A percentile compares a stretch with the other conserved stretches of the same genome.
Conservation (phyloP, 129 eudicot species). For the Apium graveolens region DNA sequence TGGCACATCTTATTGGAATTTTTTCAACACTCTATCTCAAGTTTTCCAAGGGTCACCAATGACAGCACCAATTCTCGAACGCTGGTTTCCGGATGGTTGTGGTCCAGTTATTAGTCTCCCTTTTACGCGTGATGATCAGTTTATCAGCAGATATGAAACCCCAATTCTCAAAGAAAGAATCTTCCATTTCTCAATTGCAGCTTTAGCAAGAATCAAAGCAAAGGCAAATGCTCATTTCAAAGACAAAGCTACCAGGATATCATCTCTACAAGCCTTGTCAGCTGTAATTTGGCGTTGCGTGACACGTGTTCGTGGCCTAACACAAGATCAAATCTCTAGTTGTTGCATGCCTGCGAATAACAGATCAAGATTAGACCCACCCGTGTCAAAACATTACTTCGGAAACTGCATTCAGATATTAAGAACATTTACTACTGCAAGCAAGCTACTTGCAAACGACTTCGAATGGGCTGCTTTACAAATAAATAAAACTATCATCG, state of each 20-base stretch:
- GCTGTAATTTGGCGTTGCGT: neutral
- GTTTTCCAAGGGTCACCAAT: slow-evolving; percentile 9
- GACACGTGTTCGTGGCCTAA: neutral
- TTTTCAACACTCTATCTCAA: slow-evolving; percentile 38
- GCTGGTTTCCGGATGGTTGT: slow-evolving; percentile 33
- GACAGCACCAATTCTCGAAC: slow-evolving; percentile 17
- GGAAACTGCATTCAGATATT: neutral
- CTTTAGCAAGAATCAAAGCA: slow-evolving; percentile 25
- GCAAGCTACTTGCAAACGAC: neutral
- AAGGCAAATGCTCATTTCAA: slow-evolving; percentile 22
- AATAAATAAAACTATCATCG: neutral
- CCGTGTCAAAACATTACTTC: neutral
- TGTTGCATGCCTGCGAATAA: neutral
- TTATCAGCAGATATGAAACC: slow-evolving; percentile 13
- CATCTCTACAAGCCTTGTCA: slow-evolving; percentile 24
- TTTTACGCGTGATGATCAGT: slow-evolving; percentile 23
- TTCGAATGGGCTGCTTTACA: neutral
- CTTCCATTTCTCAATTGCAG: slow-evolving; percentile 24
- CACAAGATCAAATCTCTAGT: neutral
- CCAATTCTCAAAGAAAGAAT: slow-evolving; percentile 24
- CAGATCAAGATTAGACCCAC: slow-evolving; percentile 6
- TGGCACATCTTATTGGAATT: slow-evolving; percentile 61
- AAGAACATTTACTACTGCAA: neutral
- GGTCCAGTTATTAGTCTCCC: slow-evolving; percentile 32
- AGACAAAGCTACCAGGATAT: slow-evolving; percentile 19